phyloP scores from a whole-genome alignment of 805 yeast genomes.

The Metschnikowia gruessii region DNA sequence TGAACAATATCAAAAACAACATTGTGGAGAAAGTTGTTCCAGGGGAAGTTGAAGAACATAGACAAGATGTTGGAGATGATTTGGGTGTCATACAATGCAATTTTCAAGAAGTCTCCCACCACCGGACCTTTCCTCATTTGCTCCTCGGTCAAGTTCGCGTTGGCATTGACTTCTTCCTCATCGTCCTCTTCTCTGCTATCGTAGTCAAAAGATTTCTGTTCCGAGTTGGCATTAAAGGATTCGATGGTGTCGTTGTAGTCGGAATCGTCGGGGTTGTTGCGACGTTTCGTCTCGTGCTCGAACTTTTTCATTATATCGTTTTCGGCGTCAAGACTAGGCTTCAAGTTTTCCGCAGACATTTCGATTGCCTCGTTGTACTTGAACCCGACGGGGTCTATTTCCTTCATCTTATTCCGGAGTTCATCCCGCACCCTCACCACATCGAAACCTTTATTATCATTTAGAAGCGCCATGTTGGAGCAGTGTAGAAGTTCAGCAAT shows the following conservation, averaged over 20 bases:
- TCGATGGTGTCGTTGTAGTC: slow-evolving; percentile 36
- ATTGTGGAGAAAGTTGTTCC: slow-evolving; percentile 48
- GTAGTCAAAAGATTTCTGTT: slow-evolving; percentile 17
- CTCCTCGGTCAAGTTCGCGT: slow-evolving; percentile 42
- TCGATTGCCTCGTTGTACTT: slow-evolving; percentile 44
- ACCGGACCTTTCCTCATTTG: slow-evolving; percentile 43
- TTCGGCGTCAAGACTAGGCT: slow-evolving; percentile 20
- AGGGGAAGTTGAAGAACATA: slow-evolving; percentile 46
- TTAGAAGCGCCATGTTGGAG: slow-evolving; percentile 45
- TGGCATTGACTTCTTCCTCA: slow-evolving; percentile 43
- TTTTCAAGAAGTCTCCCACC: slow-evolving; percentile 43
- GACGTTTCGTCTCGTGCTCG: slow-evolving; percentile 17
- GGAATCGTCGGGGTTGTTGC: slow-evolving; percentile 11
- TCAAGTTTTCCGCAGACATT: slow-evolving; percentile 25
- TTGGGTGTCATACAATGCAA: slow-evolving; percentile 42
- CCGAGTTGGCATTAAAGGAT: slow-evolving; percentile 31
- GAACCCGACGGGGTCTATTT: slow-evolving; percentile 43
- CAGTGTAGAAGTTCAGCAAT: slow-evolving; percentile 47
- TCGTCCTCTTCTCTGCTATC: slow-evolving; percentile 25
- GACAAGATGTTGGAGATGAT: slow-evolving; percentile 40
- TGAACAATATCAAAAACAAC: slow-evolving; percentile 48
- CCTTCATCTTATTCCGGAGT: slow-evolving; percentile 39
- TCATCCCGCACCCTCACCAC: slow-evolving; percentile 40
- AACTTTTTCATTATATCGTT: slow-evolving; percentile 17
- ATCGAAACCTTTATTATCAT: slow-evolving; percentile 44